These are phyloP conservation scores for Epichloe gansuensis DNA, from an alignment of 2,329 filamentous ascomycete genomes.

Conservation along the genomic window DNA sequence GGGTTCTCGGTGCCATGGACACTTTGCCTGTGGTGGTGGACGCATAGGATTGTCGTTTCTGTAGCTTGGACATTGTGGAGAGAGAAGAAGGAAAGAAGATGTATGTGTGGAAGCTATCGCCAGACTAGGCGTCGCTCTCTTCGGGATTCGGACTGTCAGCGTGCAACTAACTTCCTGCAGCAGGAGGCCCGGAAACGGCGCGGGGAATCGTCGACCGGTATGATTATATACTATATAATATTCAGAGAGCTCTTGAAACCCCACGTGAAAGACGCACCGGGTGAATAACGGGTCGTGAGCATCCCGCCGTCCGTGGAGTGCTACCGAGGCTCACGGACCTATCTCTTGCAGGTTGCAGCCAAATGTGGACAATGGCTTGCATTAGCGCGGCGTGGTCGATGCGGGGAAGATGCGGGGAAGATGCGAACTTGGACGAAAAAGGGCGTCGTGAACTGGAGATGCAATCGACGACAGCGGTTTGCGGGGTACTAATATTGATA, in stretches of 20 bases:
- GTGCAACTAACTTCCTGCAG: too few species aligned
- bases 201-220: too few species aligned
- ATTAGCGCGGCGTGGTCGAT: slow-evolving; percentile 1
- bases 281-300: neutral
- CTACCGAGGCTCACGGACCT: neutral
- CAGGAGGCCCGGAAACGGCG: too few species aligned
- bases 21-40: neutral
- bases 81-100: too few species aligned
- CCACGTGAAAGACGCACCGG: neutral
- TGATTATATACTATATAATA: too few species aligned
- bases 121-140: too few species aligned
- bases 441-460: too few species aligned
- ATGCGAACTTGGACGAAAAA: neutral
- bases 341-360: neutral
- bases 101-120: too few species aligned
- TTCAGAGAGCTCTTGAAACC: too few species aligned
- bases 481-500: too few species aligned
- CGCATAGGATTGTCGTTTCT: slow-evolving; percentile 1
- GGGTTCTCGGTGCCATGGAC: neutral
- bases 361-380: neutral
- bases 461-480: too few species aligned
- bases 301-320: neutral
- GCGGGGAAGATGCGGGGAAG: slow-evolving; percentile 4
- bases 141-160: too few species aligned
- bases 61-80: slow-evolving; percentile 1